Conservation (phyloP, 108 stramenopile species). For the Skeletonema potamos region DNA sequence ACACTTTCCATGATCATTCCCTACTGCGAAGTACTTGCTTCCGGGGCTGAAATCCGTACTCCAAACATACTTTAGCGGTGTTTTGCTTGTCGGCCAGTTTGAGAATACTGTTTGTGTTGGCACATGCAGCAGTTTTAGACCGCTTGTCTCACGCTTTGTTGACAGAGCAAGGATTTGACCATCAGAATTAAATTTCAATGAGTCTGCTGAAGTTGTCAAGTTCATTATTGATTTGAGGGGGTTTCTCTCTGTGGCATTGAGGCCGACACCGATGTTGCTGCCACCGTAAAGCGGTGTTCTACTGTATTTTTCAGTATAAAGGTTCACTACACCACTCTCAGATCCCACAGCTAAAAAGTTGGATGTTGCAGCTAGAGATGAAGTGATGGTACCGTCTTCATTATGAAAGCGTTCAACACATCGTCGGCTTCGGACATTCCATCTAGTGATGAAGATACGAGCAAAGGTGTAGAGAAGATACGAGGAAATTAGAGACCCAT, state of each 20-base stretch:
- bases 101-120: constrained; percentile 91
- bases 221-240: constrained; percentile 96
- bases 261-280: constrained; percentile 1
- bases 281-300: not conserved
- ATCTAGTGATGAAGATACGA: constrained; percentile 44
- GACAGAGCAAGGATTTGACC: constrained; percentile 94
- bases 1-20: constrained; percentile 96
- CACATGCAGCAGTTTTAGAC: constrained; percentile 89
- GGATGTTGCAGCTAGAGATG: constrained; percentile 66
- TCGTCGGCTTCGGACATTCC: constrained; percentile 78
- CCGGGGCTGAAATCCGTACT: constrained; percentile 92
- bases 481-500: not conserved
- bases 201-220: constrained; percentile 82
- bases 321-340: constrained; percentile 95
- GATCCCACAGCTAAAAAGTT: constrained; percentile 86
- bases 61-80: constrained; percentile 93
- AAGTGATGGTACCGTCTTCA: constrained; percentile 89
- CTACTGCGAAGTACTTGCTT: constrained; percentile 85
- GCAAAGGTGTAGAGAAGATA: no score
- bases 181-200: constrained; percentile 82
- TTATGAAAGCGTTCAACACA: constrained; percentile 90
- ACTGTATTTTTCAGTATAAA: constrained; percentile 57
- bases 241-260: constrained; percentile 10
- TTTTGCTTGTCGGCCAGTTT: constrained; percentile 97
- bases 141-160: constrained; percentile 79